Evolutionary conservation across 768 basidiomycete genomes (phyloP), one percentile per base, ranked within the genome.

Genomic region (Cyclocybe cylindracea): DNA sequence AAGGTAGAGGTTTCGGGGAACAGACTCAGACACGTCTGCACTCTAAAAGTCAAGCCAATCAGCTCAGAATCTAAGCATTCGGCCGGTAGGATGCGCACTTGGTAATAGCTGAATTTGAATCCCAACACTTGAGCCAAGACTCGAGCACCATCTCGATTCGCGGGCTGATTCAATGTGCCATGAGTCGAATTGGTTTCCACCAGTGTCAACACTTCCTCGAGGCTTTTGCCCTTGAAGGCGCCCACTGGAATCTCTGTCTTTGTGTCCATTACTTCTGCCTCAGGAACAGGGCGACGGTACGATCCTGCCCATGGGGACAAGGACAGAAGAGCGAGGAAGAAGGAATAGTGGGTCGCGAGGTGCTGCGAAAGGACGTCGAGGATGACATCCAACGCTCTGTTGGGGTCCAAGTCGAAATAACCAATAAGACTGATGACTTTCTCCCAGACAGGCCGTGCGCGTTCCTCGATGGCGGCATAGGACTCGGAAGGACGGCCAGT

Each of bases 351-450:
- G 0, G 87, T 83, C 1, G 85, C 73, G 40, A 98, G 69, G 63
- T 97, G 86, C 48, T 84, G 80, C 5, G 89, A 89, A 57, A 98
- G 83, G 6, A 96, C 85, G 65, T 99, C 97, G 38, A 99, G 79
- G 56, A 98, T 87, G 53, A 98, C 77, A 66, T 99, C 97, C 55
- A 98, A 78, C 0, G 93, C 92, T 54, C 95, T 81, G 62, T 94
- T 93, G 10, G 97, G 97, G 66, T 97, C 94, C 35, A 99, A 78
- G 68, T 98, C 95, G 64, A 98, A 99, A 70, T 94, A 96, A 19
- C 96, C 93, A 61, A 95, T 90, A 47, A 95, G 83, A 52, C 89
- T 89, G 59, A 93, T 86, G 48, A 94, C 80, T 52, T 88, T 89
- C 58, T 89, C 88, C 89, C 87, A 94, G 39, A 85, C 84, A 37